Evolutionary conservation across 164 flowering plant genomes (phyloP), one percentile per base, ranked within the genome.

Genomic region (Nymphaea colorata): DNA sequence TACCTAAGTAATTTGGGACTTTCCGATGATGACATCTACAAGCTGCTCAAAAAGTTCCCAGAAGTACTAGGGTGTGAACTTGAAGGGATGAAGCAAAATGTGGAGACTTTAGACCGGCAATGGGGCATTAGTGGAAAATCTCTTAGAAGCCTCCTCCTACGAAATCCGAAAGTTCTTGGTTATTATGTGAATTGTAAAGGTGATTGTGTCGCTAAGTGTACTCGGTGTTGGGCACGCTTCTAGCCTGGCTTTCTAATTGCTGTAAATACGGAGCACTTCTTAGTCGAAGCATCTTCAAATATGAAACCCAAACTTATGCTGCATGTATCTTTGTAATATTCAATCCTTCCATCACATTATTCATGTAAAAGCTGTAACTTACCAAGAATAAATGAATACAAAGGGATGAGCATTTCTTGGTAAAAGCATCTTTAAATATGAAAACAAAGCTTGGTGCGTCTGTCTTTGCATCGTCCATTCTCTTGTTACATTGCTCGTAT

Each of bases 211-310:
- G 95, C 97, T 17, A 68, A 86, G 78, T 94, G 99, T 78, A 91
- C 97, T 2, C 83, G 99, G 25, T 94, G 99, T 69, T 94, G 97
- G 99, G 99, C 79, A 69, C 86, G 97, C 44, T 94, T 94, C 79
- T 94, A 87, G 80, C 71, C 55, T 12, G 2, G 36, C 36, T 47
- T 47, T 47, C 12, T 2, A 6, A 12, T 47, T 47, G 55, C 55
- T 47, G 11, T 47, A 47, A 47, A 47, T 47, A 25, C 36, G 1
- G 36, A 25, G 36, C 36, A 25, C 36, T 25, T 25, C 36, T 25
- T 25, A 25, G 36, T 25, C 36, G 36, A 25, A 25, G 36, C 36
- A 25, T 25, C 36, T 25, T 25, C 36, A 25, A 25, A 25, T 25
- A 25, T 25, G 36, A 25, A 25, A 25, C 36, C 36, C 36, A 25